Percentiles rank a stretch among this genome's conserved stretches.
Conservation (phyloP, 192 early-diverging fungal genomes). For the Rhizophagus prolifer region DNA sequence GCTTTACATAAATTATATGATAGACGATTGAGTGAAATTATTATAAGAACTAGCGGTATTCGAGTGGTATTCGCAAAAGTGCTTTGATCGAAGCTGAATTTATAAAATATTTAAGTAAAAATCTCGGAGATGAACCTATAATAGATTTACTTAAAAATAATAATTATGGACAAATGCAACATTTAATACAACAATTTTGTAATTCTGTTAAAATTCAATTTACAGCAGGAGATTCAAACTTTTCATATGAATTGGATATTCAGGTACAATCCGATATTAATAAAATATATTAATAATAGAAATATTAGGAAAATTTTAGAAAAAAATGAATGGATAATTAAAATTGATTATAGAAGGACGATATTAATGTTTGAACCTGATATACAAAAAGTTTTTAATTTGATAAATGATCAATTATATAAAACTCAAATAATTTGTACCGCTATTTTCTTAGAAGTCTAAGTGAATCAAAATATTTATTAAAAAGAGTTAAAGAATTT, state of each 20-base stretch:
- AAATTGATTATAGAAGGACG: conserved; percentile 41
- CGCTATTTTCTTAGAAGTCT: conserved; percentile 42
- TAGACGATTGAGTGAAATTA: conserved; percentile 34
- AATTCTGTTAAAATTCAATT: background rate
- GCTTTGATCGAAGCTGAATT: conserved; percentile 42
- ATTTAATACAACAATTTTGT: background rate
- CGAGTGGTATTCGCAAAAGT: conserved; percentile 38
- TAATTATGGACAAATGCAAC: conserved; percentile 18
- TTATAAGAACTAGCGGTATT: conserved; percentile 30
- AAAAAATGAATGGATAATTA: conserved; percentile 46
- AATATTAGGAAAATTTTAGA: conserved; percentile 34
- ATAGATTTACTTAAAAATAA: conserved; percentile 33
- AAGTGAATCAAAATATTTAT: conserved; percentile 38
- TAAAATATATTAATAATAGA: background rate
- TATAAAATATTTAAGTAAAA: conserved; percentile 44
- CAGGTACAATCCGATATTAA: background rate
- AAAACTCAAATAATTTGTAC: conserved; percentile 28
- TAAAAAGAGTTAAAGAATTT: conserved; percentile 39
- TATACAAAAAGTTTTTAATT: conserved; percentile 34
- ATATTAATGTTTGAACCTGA: conserved; percentile 36
- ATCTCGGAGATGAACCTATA: conserved; percentile 42
- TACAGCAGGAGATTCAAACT: background rate
- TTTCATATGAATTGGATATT: background rate
- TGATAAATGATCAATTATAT: conserved; percentile 38
- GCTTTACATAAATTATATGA: conserved; percentile 19